A percentile compares a stretch with the other conserved stretches of the same genome.
These are phyloP conservation scores for Stereocaulon alpinum DNA, from an alignment of 495 filamentous ascomycete species.

Conservation along the genomic window DNA sequence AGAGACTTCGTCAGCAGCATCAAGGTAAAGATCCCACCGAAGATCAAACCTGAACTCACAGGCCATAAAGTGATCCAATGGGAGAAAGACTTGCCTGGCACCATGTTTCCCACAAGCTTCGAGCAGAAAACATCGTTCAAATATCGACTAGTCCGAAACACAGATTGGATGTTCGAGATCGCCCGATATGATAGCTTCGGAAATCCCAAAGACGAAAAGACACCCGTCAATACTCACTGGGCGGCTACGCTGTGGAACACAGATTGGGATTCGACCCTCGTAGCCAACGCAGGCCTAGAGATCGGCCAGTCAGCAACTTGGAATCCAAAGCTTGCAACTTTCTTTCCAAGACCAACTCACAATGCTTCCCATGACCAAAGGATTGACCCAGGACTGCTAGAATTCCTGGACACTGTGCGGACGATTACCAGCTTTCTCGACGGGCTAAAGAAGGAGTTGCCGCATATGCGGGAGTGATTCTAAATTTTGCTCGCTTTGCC, in stretches of 20 bases:
- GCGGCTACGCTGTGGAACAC: conserved; percentile 40
- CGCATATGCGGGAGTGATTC: neutral
- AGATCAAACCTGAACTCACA: neutral
- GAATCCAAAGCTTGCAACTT: conserved; percentile 31
- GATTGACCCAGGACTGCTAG: conserved; percentile 6
- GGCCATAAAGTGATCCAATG: conserved; percentile 15
- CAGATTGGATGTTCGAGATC: conserved; percentile 45
- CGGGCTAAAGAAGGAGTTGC: conserved; percentile 6
- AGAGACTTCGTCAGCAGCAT: conserved; percentile 18
- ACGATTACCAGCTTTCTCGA: conserved; percentile 27
- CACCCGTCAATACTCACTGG: conserved; percentile 25
- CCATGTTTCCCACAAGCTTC: conserved; percentile 26
- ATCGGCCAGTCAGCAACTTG: conserved; percentile 32
- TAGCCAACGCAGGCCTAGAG: conserved; percentile 26
- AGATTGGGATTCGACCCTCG: conserved; percentile 40
- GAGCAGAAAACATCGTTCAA: conserved; percentile 42
- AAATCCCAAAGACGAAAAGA: neutral
- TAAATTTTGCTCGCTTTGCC: no score
- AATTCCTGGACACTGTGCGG: conserved; percentile 30
- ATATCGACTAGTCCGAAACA: conserved; percentile 35
- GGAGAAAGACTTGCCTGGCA: neutral
- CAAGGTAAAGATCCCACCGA: conserved; percentile 1
- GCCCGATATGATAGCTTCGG: conserved; percentile 44
- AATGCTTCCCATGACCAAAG: neutral
- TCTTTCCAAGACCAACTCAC: conserved; percentile 35